Conservation (phyloP, 176 grass and related monocot species). For the Juncus inflexus region DNA sequence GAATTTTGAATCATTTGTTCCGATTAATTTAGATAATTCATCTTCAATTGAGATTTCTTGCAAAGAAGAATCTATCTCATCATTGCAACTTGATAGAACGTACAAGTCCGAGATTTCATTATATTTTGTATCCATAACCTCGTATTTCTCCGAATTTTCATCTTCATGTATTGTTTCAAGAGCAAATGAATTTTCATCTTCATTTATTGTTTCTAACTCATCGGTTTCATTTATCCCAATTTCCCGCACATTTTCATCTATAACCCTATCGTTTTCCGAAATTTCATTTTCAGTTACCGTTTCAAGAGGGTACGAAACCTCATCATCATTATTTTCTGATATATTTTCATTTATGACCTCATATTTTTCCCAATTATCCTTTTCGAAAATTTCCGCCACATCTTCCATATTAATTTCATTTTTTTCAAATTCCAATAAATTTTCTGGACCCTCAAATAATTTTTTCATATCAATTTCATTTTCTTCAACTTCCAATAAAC, state of each 20-base stretch:
- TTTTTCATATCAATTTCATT: background rate
- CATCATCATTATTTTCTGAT: constrained; percentile 9
- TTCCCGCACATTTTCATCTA: background rate
- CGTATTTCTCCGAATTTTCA: constrained; percentile 3
- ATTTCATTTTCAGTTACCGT: constrained; percentile 1
- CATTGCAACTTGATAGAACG: constrained; percentile 3
- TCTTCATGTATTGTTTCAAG: constrained; percentile 1
- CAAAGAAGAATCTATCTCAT: constrained; percentile 2
- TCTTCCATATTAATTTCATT: background rate
- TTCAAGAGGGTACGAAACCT: background rate
- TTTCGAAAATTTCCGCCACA: background rate
- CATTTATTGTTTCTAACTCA: constrained; percentile 1
- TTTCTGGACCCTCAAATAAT: background rate
- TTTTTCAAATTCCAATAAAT: background rate
- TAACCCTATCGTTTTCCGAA: constrained; percentile 9
- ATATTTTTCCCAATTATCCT: constrained; percentile 5
- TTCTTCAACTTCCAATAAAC: background rate
- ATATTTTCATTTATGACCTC: constrained; percentile 9
- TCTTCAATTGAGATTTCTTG: constrained; percentile 20
- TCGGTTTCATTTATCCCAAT: background rate
- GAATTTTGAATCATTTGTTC: background rate
- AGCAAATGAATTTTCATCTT: constrained; percentile 12
- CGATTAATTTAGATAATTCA: constrained; percentile 16
- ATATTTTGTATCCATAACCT: constrained; percentile 15
- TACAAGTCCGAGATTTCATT: constrained; percentile 16